Evolutionary conservation across 805 yeast species (phyloP), one percentile per base, ranked within the genome.

Genomic region (Wickerhamomyces subpelliculosus): DNA sequence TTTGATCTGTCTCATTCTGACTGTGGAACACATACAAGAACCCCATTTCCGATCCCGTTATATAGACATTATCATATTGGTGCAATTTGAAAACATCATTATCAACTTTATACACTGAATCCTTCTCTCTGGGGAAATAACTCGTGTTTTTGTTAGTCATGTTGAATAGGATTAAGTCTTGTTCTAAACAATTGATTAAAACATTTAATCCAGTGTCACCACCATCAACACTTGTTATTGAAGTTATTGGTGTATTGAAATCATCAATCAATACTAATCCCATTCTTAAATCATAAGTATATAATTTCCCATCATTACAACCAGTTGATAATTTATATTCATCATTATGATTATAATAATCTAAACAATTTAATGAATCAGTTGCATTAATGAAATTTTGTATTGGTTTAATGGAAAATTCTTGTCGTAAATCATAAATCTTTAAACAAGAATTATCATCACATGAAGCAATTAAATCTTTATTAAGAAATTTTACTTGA

Each of bases 371-470:
- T 49, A 27, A n/a, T 59, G 47, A 36, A 63, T 72, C 26, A 24
- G 42, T 39, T 36, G 62, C 55, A 10, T 62, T 62, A 1, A 42
- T 38, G 17, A 62, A 55, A 13, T 47, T 40, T 44, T 67, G 72
- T 1, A 64, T 44, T 2, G 72, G 70, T 17, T 40, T 51, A 21
- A 31, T 31, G n/a, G 37, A 37, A 7, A 17, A 26, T n/a, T 18
- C 7, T 21, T 46, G 48, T 25, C 45, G 18, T 10, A 47, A 22
- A 29, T 41, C 42, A 45, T 39, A 44, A 9, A 44, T 32, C 43
- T 40, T 30, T 8, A 47, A 37, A 9, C 32, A 10, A n/a, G 41
- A 16, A 20, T 39, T 40, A 37, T 49, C 49, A 34, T 51, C 57
- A 43, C 49, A 46, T 8, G 43, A 42, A 3, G 44, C 29, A 5